Evolutionary conservation across 495 filamentous ascomycete species (phyloP), one percentile per base, ranked within the genome.

Genomic region (Aspergillus ellipticus): DNA sequence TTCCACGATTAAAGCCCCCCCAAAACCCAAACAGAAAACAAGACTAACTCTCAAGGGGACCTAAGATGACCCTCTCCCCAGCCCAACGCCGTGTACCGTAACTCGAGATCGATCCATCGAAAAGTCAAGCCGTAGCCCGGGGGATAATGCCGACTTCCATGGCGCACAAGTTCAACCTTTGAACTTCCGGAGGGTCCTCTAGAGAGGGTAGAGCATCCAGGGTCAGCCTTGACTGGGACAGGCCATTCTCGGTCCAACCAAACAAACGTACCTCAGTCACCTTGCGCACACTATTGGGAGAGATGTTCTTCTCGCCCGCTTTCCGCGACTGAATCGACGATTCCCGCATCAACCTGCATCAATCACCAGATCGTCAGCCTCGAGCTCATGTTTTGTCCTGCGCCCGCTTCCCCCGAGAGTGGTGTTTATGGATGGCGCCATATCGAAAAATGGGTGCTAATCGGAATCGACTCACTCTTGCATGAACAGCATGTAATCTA

Each of bases 401-500:
- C 35, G 15, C 43, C 4, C n/a, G 37, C 16, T 31, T 2, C 42
- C 15, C 26, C 6, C 22, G n/a, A 9, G 35, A 22, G 4, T 5
- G 17, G 24, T 4, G 19, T 46, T 20, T 8, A 37, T 41, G 16
- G 22, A 22, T 42, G 41, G 24, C 8, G 28, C 6, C 15, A 2
- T 21, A 39, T 35, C 17, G 4, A 10, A 5, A n/a, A 19, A 8
- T 2, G 53, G 33, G 2, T 11, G 24, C 43, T 33, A 10, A 5
- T n/a, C 6, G 16, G 13, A 15, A 7, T 41, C 0, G 16, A 56
- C 81, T 58, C 73, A 94, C 91, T 87, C 86, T 79, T 95, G 86
- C 75, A 96, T 83, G 63, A 96, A 96, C 7, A 96, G 79, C 65
- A 88, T 85, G 65, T 96, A 96, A 64, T 96, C 89, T 31, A 96